Base-by-base conservation (phyloP, 2,329 filamentous ascomycete species). In the Teratosphaeria pseudoeucalypti region DNA sequence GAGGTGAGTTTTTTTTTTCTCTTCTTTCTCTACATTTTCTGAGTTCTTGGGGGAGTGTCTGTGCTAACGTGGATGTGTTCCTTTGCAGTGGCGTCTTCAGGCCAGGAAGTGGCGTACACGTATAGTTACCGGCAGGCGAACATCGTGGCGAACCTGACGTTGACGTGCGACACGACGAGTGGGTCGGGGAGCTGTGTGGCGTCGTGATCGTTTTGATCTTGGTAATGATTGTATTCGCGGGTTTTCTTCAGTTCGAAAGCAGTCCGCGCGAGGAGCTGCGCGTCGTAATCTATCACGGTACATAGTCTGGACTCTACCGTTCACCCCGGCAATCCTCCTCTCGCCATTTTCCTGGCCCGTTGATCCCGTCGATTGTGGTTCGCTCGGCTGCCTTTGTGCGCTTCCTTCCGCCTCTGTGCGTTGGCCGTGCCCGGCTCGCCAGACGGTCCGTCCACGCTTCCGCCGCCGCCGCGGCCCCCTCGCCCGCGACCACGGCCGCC, bases 361-460 rank as follows among this genome's bases (percentile, higher is more conserved):
- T 83, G 81, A 70, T 95, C 88, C 56, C 90, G 82, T 29, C 92
- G 83, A 72, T 90, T 94, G 71, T 96, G 91, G 70, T 96, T 96
- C 34, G 90, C 91, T 62, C 87, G 80, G 26, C 87, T 89, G 2
- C 86, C 81, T 73, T 96, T 96, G 66, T 85, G 88, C 29, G 88
- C 85, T 70, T 95, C 92, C 71, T 96, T 96, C 63, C 82, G 81
- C 67, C 85, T 81, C 65, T 90, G 81, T 10, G 88, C 86, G 58
- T 78, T 76, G 65, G 90, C 85, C 0, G 88, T 91, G n/a, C 81
- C 82, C 66, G 84, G 84, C n/a, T 89, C 87, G 6, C 84, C 82
- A 1, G 82, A 77, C 1, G 85, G 79, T 0, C 87, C 86, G 2
- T 85, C 82, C 9, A 87, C 85, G 66, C 81, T 85, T 5, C 73